Percentiles rank a stretch among this genome's conserved stretches.
phyloP scores from a whole-genome alignment of 306 rosid genomes.

The Ochetophila trinervis region DNA sequence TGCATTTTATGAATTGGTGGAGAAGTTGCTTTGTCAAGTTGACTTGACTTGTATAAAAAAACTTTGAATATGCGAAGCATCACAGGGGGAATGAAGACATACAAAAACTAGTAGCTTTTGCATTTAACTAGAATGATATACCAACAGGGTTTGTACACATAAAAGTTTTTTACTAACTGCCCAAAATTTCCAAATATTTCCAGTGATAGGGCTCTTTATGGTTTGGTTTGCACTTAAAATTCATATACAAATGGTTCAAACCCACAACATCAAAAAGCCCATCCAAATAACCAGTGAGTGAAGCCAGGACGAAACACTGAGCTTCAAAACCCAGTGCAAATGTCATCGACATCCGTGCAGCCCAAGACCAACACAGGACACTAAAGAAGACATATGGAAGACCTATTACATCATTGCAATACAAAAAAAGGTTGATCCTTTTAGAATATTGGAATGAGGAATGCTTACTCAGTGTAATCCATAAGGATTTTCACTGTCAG shows the following conservation, averaged over 20 bases:
- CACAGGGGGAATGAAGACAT: not conserved
- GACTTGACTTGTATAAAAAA: slow-evolving; percentile 3
- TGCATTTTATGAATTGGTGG: not conserved
- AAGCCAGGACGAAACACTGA: not conserved
- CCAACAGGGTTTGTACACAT: not conserved
- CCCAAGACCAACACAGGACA: not conserved
- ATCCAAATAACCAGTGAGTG: not conserved
- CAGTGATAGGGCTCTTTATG: too few species aligned
- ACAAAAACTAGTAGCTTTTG: not conserved
- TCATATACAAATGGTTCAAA: too few species aligned
- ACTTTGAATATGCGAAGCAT: slow-evolving; percentile 6
- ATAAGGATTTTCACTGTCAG: not conserved
- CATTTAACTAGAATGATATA: not conserved
- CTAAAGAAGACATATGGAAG: too few species aligned
- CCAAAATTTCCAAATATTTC: too few species aligned
- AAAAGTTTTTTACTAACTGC: too few species aligned
- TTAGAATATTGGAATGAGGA: too few species aligned
- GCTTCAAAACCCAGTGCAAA: not conserved
- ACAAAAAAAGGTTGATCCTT: too few species aligned
- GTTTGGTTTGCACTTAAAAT: too few species aligned
- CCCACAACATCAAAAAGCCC: too few species aligned
- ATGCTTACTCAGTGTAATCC: too few species aligned
- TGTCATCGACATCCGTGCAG: not conserved
- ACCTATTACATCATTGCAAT: too few species aligned
- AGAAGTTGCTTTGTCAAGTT: slow-evolving; percentile 13